phyloP scores from a whole-genome alignment of 805 yeast species.

The Candida verbasci region DNA sequence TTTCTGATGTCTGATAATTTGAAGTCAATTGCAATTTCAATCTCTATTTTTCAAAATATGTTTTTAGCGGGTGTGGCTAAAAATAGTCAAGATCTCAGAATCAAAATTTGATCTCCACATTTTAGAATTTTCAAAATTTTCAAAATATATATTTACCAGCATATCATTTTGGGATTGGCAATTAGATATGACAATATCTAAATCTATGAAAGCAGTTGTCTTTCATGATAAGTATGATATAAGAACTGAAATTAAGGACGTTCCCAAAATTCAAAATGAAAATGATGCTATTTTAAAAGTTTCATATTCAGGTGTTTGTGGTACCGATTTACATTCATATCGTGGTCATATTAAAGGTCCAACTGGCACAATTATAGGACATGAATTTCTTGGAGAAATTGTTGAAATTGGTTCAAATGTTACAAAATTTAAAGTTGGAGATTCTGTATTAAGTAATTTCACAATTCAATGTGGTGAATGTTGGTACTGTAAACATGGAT shows the following conservation, averaged over 20 bases:
- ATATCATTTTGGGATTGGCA: too few species aligned
- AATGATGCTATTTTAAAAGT: constrained; percentile 54
- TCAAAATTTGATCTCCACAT: too few species aligned
- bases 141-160: too few species aligned
- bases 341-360: constrained; percentile 46
- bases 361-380: constrained; percentile 50
- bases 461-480: constrained; percentile 60
- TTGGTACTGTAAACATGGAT: constrained; percentile 53
- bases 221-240: constrained; percentile 18
- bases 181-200: constrained; percentile 2
- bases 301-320: constrained; percentile 63
- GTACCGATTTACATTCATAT: constrained; percentile 56
- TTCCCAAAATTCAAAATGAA: constrained; percentile 17
- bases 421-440: constrained; percentile 51
- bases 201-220: constrained; percentile 20
- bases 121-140: too few species aligned
- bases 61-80: too few species aligned
- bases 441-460: constrained; percentile 43
- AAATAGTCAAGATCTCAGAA: too few species aligned
- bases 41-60: too few species aligned
- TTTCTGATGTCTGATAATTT: too few species aligned
- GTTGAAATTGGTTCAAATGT: constrained; percentile 55
- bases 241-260: constrained; percentile 20
- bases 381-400: constrained; percentile 62
- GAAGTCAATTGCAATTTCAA: too few species aligned